Base-by-base conservation (phyloP, 208 protist species). In the Trypanosoma theileri region DNA sequence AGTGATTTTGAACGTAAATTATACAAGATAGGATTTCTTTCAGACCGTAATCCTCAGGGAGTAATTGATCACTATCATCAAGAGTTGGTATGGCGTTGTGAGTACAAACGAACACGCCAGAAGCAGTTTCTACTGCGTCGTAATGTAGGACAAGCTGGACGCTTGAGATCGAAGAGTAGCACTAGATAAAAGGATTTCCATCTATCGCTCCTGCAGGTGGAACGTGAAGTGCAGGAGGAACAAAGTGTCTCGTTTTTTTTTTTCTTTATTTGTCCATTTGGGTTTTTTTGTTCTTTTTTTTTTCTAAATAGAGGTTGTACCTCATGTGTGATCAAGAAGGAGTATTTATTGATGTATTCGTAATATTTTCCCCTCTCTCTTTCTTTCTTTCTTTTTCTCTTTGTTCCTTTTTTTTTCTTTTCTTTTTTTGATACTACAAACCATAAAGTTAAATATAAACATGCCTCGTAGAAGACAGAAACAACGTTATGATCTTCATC, bases 21-120 rank as follows among this genome's bases (percentile, higher is more conserved):
- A 63, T 95, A 96, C 80, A 97, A 97, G 69, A 95, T 97, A 58
- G 88, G 77, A 12, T 97, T 97, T 70, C 85, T 97, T 74, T 95
- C 92, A 0, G 81, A 85, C 42, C 75, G 81, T 17, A 97, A 97
- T 64, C 92, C 92, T 42, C 90, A 97, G 74, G 66, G 79, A 13
- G 87, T 97, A n/a, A 66, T 97, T 50, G 87, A 97, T 59, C 92
- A 97, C 64, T 96, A 97, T 62, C 92, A 96, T 66, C 92, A 96
- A 68, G 92, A 96, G 71, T 68, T 96, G 14, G 89, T 96, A 17
- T 97, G 92, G 90, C 80, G 84, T 53, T 91, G 85, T 53, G 92
- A 97, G 75, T 97, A 94, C 73, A 78, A 94, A 67, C 76, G 92
- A 55, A 84, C 78, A 44, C 88, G 92, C 13, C 92, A 96, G 69